Evolutionary conservation across 23 red algal species (phyloP).

Genomic region (Gracilariopsis chorda): DNA sequence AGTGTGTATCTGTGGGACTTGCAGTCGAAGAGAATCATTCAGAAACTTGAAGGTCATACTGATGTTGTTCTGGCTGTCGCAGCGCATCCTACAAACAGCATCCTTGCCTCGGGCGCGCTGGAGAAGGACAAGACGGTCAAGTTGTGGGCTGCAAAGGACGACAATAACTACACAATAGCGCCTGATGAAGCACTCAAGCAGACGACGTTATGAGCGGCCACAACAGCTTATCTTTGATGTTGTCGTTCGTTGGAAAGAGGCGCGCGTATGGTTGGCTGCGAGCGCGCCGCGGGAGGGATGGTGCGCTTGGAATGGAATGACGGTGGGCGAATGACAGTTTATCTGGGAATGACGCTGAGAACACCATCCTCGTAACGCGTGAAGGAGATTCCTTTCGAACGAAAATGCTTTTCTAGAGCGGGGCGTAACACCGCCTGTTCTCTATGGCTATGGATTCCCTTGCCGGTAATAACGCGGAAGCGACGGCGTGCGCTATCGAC

Average conservation of each 20-base stretch:
- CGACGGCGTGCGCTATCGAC: neutral
- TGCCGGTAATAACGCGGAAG: conserved; percentile 50
- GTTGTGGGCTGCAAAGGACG: conserved; percentile 58
- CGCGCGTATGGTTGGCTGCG: too few relatives aligned
- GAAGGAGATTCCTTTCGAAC: conserved; percentile 20
- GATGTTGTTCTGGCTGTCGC: conserved; percentile 88
- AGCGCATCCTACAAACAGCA: conserved; percentile 70
- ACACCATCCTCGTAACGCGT: conserved; percentile 6
- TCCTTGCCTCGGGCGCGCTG: conserved; percentile 87
- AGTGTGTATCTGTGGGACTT: conserved; percentile 89
- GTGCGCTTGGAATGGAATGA: too few relatives aligned
- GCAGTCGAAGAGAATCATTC: conserved; percentile 81
- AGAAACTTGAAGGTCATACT: conserved; percentile 78
- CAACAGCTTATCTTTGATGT: too few relatives aligned
- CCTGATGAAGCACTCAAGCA: too few relatives aligned
- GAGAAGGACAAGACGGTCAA: conserved; percentile 92
- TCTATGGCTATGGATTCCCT: conserved; percentile 46
- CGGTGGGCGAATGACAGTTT: neutral
- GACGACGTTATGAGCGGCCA: too few relatives aligned
- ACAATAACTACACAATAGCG: neutral
- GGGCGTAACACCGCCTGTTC: conserved; percentile 48
- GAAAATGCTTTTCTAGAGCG: conserved; percentile 53
- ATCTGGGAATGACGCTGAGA: neutral
- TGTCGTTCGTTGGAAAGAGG: too few relatives aligned
- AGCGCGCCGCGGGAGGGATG: too few relatives aligned